Evolutionary conservation across 371 early-diverging fungal species (phyloP).

Genomic region (Dichotomocladium elegans): DNA sequence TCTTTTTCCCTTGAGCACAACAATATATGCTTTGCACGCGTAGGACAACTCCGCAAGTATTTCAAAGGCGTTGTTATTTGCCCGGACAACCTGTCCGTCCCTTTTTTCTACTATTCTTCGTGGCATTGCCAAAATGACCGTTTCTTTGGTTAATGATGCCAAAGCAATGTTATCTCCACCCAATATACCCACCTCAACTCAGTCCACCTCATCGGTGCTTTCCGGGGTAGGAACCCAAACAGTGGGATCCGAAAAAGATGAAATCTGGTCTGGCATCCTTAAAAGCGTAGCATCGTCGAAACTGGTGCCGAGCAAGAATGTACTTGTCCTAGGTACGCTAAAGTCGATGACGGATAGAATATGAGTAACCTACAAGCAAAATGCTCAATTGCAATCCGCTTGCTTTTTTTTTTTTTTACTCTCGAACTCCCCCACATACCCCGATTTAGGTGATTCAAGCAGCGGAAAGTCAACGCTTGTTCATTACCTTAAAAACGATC

Average conservation of each 20-base stretch:
- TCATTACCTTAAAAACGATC: conserved; percentile 64
- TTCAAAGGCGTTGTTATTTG: too few species aligned
- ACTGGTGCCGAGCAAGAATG: conserved; percentile 65
- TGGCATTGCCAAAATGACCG: neutral
- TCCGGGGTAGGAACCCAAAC: conserved; percentile 12
- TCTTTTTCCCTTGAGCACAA: too few species aligned
- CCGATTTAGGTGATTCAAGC: conserved; percentile 58
- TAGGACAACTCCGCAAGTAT: too few species aligned
- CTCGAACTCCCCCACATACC: neutral
- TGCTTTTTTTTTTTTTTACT: too few species aligned
- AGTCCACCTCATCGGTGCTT: conserved; percentile 5
- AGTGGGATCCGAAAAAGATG: conserved; percentile 41
- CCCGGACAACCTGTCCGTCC: too few species aligned
- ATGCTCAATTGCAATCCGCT: too few species aligned
- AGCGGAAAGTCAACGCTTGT: conserved; percentile 75
- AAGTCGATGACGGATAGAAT: too few species aligned
- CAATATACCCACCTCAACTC: conserved; percentile 6
- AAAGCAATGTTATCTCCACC: conserved; percentile 3
- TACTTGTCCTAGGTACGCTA: conserved; percentile 72
- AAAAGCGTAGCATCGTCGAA: conserved; percentile 72
- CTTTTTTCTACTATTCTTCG: neutral
- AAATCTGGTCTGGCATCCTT: conserved; percentile 79
- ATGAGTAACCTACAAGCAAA: too few species aligned
- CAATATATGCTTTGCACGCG: too few species aligned
- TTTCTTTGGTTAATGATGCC: neutral